These are phyloP conservation scores for Mycena sanguinolenta DNA, from an alignment of 768 basidiomycete genomes.

Conservation along the genomic window DNA sequence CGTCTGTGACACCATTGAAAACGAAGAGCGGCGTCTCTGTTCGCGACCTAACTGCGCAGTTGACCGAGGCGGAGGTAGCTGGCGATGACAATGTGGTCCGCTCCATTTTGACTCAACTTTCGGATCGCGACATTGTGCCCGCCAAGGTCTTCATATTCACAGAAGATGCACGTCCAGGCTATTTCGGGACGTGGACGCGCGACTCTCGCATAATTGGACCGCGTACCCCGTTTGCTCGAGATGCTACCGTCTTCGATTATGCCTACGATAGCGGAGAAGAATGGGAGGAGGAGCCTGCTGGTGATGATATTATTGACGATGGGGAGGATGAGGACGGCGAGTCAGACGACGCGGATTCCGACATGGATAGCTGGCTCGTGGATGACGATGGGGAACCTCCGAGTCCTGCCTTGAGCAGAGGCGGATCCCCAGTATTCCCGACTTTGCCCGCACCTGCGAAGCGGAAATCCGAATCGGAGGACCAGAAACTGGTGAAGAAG, in stretches of 20 bases:
- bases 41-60: conserved; percentile 65
- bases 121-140: conserved; percentile 72
- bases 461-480: conserved; percentile 72
- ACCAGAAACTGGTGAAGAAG: conserved; percentile 71
- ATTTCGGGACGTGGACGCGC: conserved; percentile 95
- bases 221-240: conserved; percentile 85
- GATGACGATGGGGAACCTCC: conserved; percentile 75
- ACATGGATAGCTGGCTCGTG: conserved; percentile 84
- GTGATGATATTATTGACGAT: conserved; percentile 80
- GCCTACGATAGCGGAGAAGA: conserved; percentile 95
- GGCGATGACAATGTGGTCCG: conserved; percentile 81
- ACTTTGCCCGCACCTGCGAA: conserved; percentile 55
- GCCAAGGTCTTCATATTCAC: conserved; percentile 88
- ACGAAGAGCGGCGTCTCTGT: conserved; percentile 54
- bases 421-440: conserved; percentile 28
- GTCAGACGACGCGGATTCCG: conserved; percentile 76
- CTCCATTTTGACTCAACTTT: conserved; percentile 69
- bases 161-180: conserved; percentile 90
- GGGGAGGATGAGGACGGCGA: conserved; percentile 74
- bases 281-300: conserved; percentile 92
- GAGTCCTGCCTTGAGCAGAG: conserved; percentile 37
- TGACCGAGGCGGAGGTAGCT: conserved; percentile 83
- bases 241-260: conserved; percentile 86
- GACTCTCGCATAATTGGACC: conserved; percentile 84
- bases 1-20: conserved; percentile 47